Conservation (phyloP, 345 rosid genomes). For the Syzygium aqueum region DNA sequence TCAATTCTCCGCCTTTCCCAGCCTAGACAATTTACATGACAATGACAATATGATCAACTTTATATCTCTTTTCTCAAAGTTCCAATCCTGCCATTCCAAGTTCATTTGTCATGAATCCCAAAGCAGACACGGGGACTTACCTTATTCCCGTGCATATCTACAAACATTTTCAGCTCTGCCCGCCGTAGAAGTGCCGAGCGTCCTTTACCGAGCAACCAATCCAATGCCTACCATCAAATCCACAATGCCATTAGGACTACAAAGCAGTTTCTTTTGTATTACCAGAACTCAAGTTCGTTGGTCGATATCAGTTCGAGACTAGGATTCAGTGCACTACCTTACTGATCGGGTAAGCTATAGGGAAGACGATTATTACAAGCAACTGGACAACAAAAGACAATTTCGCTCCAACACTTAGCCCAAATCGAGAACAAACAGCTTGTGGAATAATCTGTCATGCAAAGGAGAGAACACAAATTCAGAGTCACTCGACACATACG, state of each 20-base stretch:
- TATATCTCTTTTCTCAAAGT: not conserved
- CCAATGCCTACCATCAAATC: constrained; percentile 37
- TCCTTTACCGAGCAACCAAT: constrained; percentile 51
- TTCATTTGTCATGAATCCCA: not conserved
- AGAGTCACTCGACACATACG: not conserved
- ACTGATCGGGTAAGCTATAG: constrained; percentile 88
- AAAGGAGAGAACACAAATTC: not conserved
- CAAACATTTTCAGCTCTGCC: constrained; percentile 68
- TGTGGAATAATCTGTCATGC: constrained; percentile 71
- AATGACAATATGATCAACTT: not conserved
- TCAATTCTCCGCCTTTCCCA: constrained; percentile 84
- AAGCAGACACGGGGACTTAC: constrained; percentile 7
- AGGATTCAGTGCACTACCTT: constrained; percentile 36
- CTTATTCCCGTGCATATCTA: constrained; percentile 73
- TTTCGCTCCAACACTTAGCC: constrained; percentile 74
- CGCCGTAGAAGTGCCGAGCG: constrained; percentile 60
- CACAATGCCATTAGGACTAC: not conserved
- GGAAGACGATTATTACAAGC: constrained; percentile 67
- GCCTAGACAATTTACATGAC: constrained; percentile 29
- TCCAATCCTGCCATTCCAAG: not conserved
- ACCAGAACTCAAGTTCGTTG: not conserved
- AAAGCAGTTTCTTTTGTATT: not conserved
- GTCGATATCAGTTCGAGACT: not conserved
- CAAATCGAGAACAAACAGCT: constrained; percentile 74
- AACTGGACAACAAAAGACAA: constrained; percentile 65